phyloP scores from a whole-genome alignment of 1,139 yeast species.

The Yamadazyma siamensis region DNA sequence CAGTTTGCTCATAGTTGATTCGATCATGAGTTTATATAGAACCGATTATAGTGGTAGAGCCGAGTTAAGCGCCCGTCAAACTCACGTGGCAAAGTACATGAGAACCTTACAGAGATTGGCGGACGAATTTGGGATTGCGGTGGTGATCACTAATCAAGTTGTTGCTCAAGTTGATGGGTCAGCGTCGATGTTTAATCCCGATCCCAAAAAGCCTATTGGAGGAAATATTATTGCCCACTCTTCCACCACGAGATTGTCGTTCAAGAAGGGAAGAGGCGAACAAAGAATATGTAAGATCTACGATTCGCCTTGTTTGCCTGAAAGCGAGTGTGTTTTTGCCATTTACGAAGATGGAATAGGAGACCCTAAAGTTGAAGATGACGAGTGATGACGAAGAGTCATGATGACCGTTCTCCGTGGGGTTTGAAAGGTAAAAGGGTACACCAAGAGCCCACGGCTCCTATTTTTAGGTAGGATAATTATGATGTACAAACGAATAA shows the following conservation, averaged over 20 bases:
- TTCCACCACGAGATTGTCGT: constrained; percentile 86
- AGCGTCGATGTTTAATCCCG: constrained; percentile 80
- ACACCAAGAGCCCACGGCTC: no score
- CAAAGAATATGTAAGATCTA: constrained; percentile 91
- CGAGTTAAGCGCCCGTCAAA: constrained; percentile 91
- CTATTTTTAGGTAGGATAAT: neutral
- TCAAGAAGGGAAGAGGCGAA: constrained; percentile 88
- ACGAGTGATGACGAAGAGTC: constrained; percentile 15
- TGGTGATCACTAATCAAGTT: constrained; percentile 96
- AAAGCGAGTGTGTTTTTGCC: constrained; percentile 92
- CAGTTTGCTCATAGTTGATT: constrained; percentile 80
- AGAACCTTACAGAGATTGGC: constrained; percentile 88
- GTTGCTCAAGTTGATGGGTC: constrained; percentile 98
- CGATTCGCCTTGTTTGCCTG: constrained; percentile 95
- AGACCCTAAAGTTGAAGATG: constrained; percentile 84
- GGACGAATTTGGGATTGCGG: constrained; percentile 97
- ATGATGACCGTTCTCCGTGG: no score
- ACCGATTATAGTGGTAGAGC: constrained; percentile 97
- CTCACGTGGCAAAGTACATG: constrained; percentile 92
- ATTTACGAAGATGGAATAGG: constrained; percentile 96
- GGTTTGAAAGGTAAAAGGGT: no score
- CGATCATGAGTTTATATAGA: constrained; percentile 93
- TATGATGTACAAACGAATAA: constrained; percentile 1
- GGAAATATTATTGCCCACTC: constrained; percentile 98
- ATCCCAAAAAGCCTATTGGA: constrained; percentile 99